Conservation (phyloP, 345 rosid species). For the Rhizophora mangle region DNA sequence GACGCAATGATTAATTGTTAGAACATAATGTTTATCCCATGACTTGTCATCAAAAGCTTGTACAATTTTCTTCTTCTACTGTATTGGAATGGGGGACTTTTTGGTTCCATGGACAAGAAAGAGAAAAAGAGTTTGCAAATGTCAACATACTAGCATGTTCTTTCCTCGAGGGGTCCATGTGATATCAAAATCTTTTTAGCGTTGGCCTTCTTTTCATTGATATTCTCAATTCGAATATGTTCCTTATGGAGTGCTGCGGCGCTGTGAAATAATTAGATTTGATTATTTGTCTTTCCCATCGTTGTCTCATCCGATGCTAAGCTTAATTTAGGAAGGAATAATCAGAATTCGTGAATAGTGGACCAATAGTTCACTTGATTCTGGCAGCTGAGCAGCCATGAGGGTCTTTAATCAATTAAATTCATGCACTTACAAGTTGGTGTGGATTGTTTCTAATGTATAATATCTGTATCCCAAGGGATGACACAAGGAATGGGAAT, state of each 20-base stretch:
- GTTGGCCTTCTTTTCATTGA: conserved; percentile 21
- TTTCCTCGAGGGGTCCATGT: conserved; percentile 35
- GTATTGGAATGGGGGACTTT: conserved; percentile 24
- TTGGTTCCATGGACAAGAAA: conserved; percentile 20
- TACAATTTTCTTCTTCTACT: conserved; percentile 16
- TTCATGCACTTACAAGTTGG: background rate
- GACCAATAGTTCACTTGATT: conserved; percentile 38
- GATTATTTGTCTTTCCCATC: conserved; percentile 20
- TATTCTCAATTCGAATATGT: conserved; percentile 28
- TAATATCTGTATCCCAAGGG: background rate
- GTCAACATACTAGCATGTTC: conserved; percentile 44
- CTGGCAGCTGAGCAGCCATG: conserved; percentile 21
- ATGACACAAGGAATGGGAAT: background rate
- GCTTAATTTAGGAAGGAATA: conserved; percentile 29
- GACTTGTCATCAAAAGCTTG: background rate
- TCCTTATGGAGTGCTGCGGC: conserved; percentile 26
- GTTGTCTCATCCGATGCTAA: conserved; percentile 30
- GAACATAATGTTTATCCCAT: background rate
- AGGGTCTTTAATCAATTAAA: conserved; percentile 15
- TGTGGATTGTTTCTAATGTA: background rate
- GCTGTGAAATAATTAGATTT: conserved; percentile 27
- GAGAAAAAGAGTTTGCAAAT: conserved; percentile 26
- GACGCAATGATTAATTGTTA: conserved; percentile 15
- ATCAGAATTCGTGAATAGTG: conserved; percentile 30
- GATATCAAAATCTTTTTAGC: conserved; percentile 22